phyloP scores from a whole-genome alignment of 2,329 filamentous ascomycete species.

The Colletotrichum sp. region DNA sequence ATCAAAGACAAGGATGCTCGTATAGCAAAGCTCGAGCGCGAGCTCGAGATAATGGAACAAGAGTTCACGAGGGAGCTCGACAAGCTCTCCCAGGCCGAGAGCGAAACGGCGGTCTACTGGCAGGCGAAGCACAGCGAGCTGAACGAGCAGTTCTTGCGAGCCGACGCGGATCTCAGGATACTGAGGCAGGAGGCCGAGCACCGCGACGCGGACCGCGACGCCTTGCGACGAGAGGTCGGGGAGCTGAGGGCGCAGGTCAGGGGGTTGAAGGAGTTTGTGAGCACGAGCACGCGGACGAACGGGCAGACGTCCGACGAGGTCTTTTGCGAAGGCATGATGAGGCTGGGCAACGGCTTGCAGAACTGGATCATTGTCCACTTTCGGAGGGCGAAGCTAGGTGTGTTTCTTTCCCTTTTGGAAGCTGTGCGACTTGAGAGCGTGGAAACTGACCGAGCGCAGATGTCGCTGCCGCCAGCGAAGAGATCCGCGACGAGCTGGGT shows the following conservation, averaged over 20 bases:
- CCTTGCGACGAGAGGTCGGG: conserved; percentile 60
- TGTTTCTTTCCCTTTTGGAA: conserved; percentile 23
- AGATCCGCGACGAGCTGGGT: conserved; percentile 46
- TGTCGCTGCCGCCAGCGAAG: conserved; percentile 44
- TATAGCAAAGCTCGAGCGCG: conserved; percentile 57
- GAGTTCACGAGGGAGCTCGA: conserved; percentile 61
- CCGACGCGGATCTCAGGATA: conserved; percentile 58
- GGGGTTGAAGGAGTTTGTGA: conserved; percentile 75
- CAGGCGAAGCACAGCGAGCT: conserved; percentile 59
- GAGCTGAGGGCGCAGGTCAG: conserved; percentile 64
- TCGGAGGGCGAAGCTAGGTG: conserved; percentile 64
- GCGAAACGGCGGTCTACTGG: conserved; percentile 62
- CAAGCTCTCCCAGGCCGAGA: conserved; percentile 57
- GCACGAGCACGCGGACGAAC: conserved; percentile 66
- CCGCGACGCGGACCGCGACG: conserved; percentile 50
- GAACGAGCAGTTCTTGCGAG: conserved; percentile 56
- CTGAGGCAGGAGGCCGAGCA: conserved; percentile 55
- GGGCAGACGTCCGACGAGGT: conserved; percentile 70
- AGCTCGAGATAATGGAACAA: conserved; percentile 56
- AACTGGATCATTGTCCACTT: conserved; percentile 79
- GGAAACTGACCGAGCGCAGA: conserved; percentile 39
- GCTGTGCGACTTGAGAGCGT: not conserved
- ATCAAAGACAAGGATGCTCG: conserved; percentile 54
- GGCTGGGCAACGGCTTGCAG: conserved; percentile 70
- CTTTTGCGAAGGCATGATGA: conserved; percentile 65